phyloP scores from a whole-genome alignment of 768 basidiomycete genomes.

The Pilatotrama ljubarskyi region DNA sequence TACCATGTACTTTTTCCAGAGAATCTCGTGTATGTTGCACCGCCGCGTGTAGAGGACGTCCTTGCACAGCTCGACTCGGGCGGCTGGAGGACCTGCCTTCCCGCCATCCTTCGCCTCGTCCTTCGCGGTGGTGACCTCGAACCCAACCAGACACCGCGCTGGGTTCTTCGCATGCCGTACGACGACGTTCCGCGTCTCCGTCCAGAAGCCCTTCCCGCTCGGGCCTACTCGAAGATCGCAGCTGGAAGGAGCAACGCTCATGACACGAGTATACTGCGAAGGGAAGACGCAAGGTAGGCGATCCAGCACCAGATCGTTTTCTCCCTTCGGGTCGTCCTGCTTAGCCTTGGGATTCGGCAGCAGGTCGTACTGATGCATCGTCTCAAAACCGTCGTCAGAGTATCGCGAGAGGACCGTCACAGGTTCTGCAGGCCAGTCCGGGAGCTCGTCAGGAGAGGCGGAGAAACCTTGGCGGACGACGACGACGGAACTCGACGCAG shows the following conservation, averaged over 20 bases:
- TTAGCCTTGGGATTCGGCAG: conserved; percentile 25
- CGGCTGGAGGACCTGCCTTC: conserved; percentile 8
- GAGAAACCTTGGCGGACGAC: conserved; percentile 22
- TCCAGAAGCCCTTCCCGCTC: conserved; percentile 39
- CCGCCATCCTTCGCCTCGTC: conserved; percentile 2
- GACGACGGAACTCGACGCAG: conserved; percentile 31
- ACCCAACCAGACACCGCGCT: conserved; percentile 35
- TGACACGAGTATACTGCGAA: conserved; percentile 22
- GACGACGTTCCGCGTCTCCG: conserved; percentile 36
- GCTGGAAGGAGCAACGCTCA: conserved; percentile 33
- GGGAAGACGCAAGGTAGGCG: conserved; percentile 32
- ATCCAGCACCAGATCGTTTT: background rate
- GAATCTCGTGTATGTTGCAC: conserved; percentile 35
- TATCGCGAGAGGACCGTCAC: conserved; percentile 34
- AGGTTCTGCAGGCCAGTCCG: conserved; percentile 33
- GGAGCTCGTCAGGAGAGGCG: conserved; percentile 20
- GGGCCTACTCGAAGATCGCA: conserved; percentile 28
- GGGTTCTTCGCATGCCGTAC: conserved; percentile 30
- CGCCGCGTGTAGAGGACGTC: conserved; percentile 31
- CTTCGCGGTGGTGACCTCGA: conserved; percentile 25
- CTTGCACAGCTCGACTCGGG: conserved; percentile 20
- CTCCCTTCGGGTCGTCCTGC: background rate
- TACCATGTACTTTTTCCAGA: conserved; percentile 32
- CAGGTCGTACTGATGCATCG: conserved; percentile 33
- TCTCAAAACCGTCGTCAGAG: conserved; percentile 26